Conservation (phyloP, 257 asterid species). For the Buddleja alternifolia region DNA sequence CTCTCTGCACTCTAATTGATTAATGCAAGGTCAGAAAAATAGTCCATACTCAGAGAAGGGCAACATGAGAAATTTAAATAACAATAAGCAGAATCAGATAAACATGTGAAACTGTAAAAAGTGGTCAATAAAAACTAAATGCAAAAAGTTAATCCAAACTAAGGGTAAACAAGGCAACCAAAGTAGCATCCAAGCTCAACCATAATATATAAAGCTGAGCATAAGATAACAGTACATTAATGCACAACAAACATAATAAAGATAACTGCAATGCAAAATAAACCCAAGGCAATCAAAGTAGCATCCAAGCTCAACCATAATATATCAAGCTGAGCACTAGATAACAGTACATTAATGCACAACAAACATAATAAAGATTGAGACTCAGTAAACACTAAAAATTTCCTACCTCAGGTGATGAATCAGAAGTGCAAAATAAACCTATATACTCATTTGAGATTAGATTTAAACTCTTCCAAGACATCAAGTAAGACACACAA, state of each 20-base stretch:
- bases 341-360: constrained; percentile 8
- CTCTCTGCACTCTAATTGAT: constrained; percentile 81
- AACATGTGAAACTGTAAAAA: not conserved
- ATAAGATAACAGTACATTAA: constrained; percentile 3
- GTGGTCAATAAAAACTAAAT: not conserved
- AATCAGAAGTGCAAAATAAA: constrained; percentile 14
- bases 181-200: constrained; percentile 10
- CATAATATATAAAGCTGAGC: constrained; percentile 21
- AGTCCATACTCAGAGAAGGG: constrained; percentile 8
- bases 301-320: constrained; percentile 14
- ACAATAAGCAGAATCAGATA: constrained; percentile 9
- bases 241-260: constrained; percentile 8
- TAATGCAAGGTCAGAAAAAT: constrained; percentile 25
- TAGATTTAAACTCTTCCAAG: constrained; percentile 8
- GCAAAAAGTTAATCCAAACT: not conserved
- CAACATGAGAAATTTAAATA: constrained; percentile 13
- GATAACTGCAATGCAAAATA: too few relatives aligned
- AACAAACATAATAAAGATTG: not conserved
- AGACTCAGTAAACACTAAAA: constrained; percentile 6
- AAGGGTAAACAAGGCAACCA: not conserved
- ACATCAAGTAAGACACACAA: not conserved
- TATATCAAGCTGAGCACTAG: constrained; percentile 18
- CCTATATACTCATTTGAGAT: not conserved
- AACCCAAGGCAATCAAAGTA: constrained; percentile 7
- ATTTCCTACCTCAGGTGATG: constrained; percentile 9